Conservation (phyloP, 768 basidiomycete genomes). For the Pisolithus tinctorius region DNA sequence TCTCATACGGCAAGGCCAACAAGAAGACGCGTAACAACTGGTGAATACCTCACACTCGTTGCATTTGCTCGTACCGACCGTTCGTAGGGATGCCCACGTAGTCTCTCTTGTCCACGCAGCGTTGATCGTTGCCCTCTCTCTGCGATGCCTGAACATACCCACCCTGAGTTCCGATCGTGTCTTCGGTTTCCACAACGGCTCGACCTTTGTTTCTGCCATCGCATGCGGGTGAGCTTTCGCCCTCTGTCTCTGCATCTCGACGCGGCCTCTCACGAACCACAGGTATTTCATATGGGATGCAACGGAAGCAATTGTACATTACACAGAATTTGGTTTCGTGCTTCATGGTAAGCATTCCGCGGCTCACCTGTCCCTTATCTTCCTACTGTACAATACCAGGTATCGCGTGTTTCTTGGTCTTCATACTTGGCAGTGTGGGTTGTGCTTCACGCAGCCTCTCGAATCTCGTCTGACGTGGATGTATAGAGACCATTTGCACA, state of each 20-base stretch:
- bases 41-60: constrained; percentile 29
- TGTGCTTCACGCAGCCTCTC: not conserved
- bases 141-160: constrained; percentile 43
- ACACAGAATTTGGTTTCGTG: constrained; percentile 66
- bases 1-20: constrained; percentile 42
- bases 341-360: constrained; percentile 50
- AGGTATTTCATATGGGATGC: constrained; percentile 86
- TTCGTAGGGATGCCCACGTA: constrained; percentile 56
- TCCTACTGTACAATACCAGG: constrained; percentile 29
- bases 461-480: constrained; percentile 4
- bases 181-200: constrained; percentile 64
- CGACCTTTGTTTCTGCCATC: constrained; percentile 58
- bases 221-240: constrained; percentile 53
- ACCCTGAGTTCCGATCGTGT: constrained; percentile 54
- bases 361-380: not conserved
- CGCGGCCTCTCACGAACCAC: not conserved
- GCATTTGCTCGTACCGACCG: not conserved
- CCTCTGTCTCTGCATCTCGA: not conserved
- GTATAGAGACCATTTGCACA: constrained; percentile 64
- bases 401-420: constrained; percentile 58
- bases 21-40: constrained; percentile 52
- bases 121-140: constrained; percentile 57
- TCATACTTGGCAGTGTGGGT: constrained; percentile 64
- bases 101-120: constrained; percentile 71
- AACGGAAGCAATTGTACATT: constrained; percentile 62